Conservation (phyloP, 2,329 filamentous ascomycete genomes). For the Penicillium sumatraense region DNA sequence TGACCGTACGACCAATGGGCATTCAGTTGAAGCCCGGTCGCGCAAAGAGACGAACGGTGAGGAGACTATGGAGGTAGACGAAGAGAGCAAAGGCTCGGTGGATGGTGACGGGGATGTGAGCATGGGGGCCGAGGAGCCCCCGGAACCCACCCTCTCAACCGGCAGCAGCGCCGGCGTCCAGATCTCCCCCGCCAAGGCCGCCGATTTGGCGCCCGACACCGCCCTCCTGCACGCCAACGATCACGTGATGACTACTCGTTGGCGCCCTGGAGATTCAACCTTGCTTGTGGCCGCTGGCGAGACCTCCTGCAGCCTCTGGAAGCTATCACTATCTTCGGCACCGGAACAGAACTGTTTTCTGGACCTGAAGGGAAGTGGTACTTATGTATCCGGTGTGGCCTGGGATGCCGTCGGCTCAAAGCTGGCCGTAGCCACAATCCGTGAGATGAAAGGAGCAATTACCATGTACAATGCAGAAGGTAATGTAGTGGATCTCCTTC, state of each 20-base stretch:
- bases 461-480: conserved; percentile 51
- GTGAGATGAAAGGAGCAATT: conserved; percentile 48
- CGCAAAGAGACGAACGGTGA: conserved; percentile 43
- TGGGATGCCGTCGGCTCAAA: conserved; percentile 52
- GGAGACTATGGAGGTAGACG: conserved; percentile 48
- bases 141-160: conserved; percentile 45
- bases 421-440: conserved; percentile 53
- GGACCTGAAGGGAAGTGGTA: conserved; percentile 36
- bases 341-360: conserved; percentile 43
- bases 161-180: conserved; percentile 54
- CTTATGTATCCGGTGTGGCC: conserved; percentile 49
- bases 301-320: conserved; percentile 52
- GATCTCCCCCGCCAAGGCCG: conserved; percentile 53
- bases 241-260: conserved; percentile 48
- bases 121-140: conserved; percentile 40
- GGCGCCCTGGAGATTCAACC: conserved; percentile 51
- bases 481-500: conserved; percentile 49
- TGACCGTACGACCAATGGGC: conserved; percentile 45
- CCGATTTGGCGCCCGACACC: conserved; percentile 51
- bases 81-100: conserved; percentile 34
- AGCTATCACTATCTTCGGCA: conserved; percentile 35
- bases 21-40: conserved; percentile 38
- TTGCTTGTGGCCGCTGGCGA: conserved; percentile 49
- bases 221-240: conserved; percentile 45
- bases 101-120: conserved; percentile 52